Conservation (phyloP, 306 rosid species). For the Potentilla sterilis region DNA sequence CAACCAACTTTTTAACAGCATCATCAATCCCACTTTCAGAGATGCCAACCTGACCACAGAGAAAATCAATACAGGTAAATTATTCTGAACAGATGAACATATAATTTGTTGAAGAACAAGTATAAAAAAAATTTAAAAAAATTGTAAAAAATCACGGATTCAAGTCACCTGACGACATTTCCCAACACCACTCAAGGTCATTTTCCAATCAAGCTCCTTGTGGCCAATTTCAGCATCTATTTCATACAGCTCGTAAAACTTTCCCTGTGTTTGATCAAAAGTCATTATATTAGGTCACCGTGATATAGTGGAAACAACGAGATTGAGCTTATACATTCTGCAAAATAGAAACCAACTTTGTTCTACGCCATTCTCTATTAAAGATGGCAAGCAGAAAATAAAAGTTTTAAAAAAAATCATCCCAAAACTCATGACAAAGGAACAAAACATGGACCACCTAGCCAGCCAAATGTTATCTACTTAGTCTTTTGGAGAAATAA, state of each 20-base stretch:
- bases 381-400: neutral
- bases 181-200: constrained; percentile 93
- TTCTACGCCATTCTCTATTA: neutral
- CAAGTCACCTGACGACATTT: constrained; percentile 89
- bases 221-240: constrained; percentile 95
- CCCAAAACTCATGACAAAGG: neutral
- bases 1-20: constrained; percentile 89
- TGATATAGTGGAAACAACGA: constrained; percentile 22
- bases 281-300: constrained; percentile 6
- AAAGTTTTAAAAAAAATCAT: neutral
- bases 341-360: neutral
- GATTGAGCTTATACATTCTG: neutral
- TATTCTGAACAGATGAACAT: neutral
- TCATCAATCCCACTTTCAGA: constrained; percentile 98
- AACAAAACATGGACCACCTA: neutral
- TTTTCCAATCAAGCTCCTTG: constrained; percentile 98
- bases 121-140: neutral
- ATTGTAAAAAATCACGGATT: neutral
- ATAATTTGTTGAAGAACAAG: neutral
- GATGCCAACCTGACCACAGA: constrained; percentile 75
- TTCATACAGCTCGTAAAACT: constrained; percentile 95
- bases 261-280: constrained; percentile 56
- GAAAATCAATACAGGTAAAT: neutral
- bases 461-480: neutral
- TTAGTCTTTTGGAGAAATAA: neutral